These are phyloP conservation scores for Russula vinacea DNA, from an alignment of 768 basidiomycete genomes.

Conservation along the genomic window DNA sequence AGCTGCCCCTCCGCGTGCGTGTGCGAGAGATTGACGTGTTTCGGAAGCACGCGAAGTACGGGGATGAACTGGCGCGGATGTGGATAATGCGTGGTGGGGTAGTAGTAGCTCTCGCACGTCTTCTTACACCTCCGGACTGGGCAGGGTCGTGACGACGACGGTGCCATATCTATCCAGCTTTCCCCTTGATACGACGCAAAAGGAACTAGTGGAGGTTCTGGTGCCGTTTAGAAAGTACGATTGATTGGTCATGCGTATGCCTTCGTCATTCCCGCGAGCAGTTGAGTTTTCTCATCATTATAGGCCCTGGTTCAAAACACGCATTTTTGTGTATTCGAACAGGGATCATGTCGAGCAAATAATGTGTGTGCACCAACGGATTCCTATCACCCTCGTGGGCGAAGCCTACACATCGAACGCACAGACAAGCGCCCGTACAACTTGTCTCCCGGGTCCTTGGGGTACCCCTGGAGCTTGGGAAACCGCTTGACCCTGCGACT, in stretches of 20 bases:
- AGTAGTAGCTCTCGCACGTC: neutral
- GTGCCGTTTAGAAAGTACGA: constrained; percentile 8
- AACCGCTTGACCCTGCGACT: neutral
- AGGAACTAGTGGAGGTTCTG: constrained; percentile 5
- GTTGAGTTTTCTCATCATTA: neutral
- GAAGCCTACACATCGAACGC: constrained; percentile 5
- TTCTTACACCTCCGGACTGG: neutral
- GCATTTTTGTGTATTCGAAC: constrained; percentile 18
- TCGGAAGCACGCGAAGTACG: neutral
- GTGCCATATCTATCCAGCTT: neutral
- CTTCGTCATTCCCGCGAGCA: neutral
- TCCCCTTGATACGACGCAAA: neutral
- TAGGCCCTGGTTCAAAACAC: constrained; percentile 20
- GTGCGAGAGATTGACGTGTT: constrained; percentile 7
- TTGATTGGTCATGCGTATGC: constrained; percentile 16
- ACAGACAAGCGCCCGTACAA: neutral
- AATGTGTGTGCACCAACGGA: constrained; percentile 16
- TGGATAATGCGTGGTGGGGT: neutral
- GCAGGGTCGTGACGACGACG: neutral
- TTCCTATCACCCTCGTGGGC: constrained; percentile 7
- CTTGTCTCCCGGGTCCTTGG: neutral
- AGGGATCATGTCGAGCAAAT: constrained; percentile 1
- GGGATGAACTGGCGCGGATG: too few relatives aligned
- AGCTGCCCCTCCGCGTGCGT: constrained; percentile 7
- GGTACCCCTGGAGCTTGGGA: neutral